Evolutionary conservation across 2,329 filamentous ascomycete species (phyloP).

Genomic region (Dactylella cylindrospora): DNA sequence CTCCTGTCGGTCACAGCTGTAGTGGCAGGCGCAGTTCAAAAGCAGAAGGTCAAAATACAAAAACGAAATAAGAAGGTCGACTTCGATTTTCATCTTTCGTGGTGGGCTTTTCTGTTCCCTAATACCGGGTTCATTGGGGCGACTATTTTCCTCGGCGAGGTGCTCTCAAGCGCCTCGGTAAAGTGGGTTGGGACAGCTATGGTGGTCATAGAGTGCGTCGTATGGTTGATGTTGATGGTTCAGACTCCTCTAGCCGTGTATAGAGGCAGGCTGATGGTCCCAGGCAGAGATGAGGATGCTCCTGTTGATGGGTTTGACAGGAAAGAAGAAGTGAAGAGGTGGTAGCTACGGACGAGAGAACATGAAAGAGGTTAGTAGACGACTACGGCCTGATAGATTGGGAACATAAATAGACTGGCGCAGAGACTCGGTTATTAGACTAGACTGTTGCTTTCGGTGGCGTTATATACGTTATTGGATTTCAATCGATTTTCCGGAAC

Average conservation of each 20-base stretch:
- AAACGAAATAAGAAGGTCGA: slow-evolving; percentile 34
- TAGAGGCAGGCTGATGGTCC: slow-evolving; percentile 60
- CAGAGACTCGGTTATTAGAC: not conserved
- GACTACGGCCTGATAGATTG: too few species aligned
- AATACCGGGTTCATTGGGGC: slow-evolving; percentile 66
- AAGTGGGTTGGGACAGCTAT: slow-evolving; percentile 60
- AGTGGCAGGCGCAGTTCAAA: slow-evolving; percentile 23
- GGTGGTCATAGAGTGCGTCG: slow-evolving; percentile 59
- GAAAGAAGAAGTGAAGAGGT: slow-evolving; percentile 24
- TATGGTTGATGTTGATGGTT: slow-evolving; percentile 60
- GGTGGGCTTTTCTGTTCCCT: slow-evolving; percentile 69
- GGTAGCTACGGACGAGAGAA: slow-evolving; percentile 21
- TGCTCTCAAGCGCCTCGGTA: slow-evolving; percentile 58
- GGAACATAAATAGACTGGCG: not conserved
- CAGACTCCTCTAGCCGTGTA: slow-evolving; percentile 58
- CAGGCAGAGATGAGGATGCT: slow-evolving; percentile 63
- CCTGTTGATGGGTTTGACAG: slow-evolving; percentile 24
- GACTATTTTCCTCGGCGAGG: slow-evolving; percentile 61
- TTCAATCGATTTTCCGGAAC: too few species aligned
- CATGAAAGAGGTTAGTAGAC: not conserved
- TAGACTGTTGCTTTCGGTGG: too few species aligned
- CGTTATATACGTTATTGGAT: too few species aligned
- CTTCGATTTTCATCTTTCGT: slow-evolving; percentile 55
- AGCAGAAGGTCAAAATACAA: slow-evolving; percentile 18
- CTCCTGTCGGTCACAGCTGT: slow-evolving; percentile 26